A percentile compares a stretch with the other conserved stretches of the same genome.
These are phyloP conservation scores for Solanum arcanum DNA, from an alignment of 257 asterid species.

Conservation along the genomic window DNA sequence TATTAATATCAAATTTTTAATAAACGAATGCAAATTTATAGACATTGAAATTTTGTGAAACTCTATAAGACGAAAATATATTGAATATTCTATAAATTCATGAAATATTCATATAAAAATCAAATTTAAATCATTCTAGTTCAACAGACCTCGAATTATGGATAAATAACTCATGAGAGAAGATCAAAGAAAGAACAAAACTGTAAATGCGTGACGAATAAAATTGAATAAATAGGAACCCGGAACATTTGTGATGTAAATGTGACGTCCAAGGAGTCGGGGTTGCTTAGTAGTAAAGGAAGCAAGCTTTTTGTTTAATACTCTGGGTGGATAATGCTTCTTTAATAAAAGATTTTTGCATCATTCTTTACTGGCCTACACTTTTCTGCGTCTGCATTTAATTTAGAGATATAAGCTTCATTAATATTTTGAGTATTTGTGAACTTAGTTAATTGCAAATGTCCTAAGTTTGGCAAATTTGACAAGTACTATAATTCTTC, in stretches of 20 bases:
- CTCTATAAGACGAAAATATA: too few species aligned
- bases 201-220: too few species aligned
- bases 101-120: too few species aligned
- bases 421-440: not conserved
- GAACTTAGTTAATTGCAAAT: not conserved
- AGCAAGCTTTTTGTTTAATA: not conserved
- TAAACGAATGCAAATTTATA: too few species aligned
- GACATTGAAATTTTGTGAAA: too few species aligned
- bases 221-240: too few species aligned
- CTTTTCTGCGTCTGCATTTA: not conserved
- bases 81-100: too few species aligned
- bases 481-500: not conserved
- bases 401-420: not conserved
- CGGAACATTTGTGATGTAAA: not conserved
- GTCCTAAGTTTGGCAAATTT: not conserved
- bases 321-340: not conserved
- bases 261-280: not conserved
- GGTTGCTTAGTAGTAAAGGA: not conserved
- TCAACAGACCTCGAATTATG: too few species aligned
- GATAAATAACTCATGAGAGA: too few species aligned
- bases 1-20: too few species aligned
- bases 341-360: not conserved
- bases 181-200: too few species aligned
- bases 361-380: not conserved
- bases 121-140: too few species aligned